phyloP scores from a whole-genome alignment of 495 filamentous ascomycete genomes.

The Cercophora samala region DNA sequence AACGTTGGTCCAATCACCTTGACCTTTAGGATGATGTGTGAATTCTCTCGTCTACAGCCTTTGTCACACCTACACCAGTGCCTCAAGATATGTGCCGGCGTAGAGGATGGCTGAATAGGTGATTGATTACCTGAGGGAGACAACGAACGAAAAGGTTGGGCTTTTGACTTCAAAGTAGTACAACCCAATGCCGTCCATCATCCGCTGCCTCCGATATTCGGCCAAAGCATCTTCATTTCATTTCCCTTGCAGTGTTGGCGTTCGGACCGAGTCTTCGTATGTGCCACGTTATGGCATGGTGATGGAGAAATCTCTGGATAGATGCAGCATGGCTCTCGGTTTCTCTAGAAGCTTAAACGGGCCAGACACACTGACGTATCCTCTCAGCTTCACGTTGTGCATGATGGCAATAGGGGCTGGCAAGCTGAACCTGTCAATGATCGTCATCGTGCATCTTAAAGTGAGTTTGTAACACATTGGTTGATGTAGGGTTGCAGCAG shows the following conservation, averaged over 20 bases:
- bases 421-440: not conserved
- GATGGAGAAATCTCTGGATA: not conserved
- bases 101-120: too few species aligned
- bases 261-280: not conserved
- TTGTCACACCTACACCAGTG: too few species aligned
- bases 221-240: not conserved
- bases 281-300: not conserved
- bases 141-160: too few species aligned
- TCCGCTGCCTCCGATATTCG: not conserved
- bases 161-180: too few species aligned
- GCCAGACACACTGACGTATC: not conserved
- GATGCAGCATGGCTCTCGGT: not conserved
- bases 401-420: not conserved
- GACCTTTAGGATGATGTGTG: too few species aligned
- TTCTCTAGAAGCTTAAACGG: not conserved
- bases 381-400: not conserved
- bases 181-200: not conserved
- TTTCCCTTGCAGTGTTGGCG: not conserved
- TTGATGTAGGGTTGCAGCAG: not conserved
- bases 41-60: too few species aligned
- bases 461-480: not conserved
- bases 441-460: not conserved
- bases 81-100: too few species aligned
- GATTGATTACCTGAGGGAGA: too few species aligned
- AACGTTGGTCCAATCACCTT: not conserved